Conservation (phyloP, 208 protist species). For the Naegleria lovaniensis region DNA sequence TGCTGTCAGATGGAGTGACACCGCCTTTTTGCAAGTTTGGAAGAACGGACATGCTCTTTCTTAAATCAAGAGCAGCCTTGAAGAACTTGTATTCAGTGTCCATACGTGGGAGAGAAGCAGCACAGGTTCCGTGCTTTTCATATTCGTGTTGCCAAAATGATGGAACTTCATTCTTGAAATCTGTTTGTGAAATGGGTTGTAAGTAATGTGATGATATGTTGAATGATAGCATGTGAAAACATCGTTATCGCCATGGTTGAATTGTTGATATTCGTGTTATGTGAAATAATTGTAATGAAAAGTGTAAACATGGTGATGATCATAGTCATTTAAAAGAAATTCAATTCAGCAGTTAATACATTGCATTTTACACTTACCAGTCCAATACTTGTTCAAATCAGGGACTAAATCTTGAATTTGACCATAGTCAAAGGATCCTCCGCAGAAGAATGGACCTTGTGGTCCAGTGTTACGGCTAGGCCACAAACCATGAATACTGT, state of each 20-base stretch:
- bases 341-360: not conserved
- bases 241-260: too few relatives aligned
- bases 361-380: not conserved
- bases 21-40: not conserved
- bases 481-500: slow-evolving; percentile 16
- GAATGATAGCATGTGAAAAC: too few relatives aligned
- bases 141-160: slow-evolving; percentile 1
- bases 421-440: not conserved
- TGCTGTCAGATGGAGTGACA: not conserved
- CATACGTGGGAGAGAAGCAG: not conserved
- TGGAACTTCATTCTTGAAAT: slow-evolving; percentile 8
- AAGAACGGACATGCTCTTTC: not conserved
- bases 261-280: too few relatives aligned
- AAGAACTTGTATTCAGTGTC: not conserved
- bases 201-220: too few relatives aligned
- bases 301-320: too few relatives aligned
- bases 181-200: not conserved
- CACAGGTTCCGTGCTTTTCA: slow-evolving; percentile 23
- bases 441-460: not conserved
- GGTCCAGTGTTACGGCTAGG: not conserved
- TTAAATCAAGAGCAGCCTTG: not conserved
- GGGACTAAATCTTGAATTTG: not conserved
- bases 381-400: not conserved
- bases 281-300: too few relatives aligned
- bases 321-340: not conserved